Evolutionary conservation across 805 yeast genomes (phyloP), one percentile per base, ranked within the genome.

Genomic region (Sugiyamaella marilandica): DNA sequence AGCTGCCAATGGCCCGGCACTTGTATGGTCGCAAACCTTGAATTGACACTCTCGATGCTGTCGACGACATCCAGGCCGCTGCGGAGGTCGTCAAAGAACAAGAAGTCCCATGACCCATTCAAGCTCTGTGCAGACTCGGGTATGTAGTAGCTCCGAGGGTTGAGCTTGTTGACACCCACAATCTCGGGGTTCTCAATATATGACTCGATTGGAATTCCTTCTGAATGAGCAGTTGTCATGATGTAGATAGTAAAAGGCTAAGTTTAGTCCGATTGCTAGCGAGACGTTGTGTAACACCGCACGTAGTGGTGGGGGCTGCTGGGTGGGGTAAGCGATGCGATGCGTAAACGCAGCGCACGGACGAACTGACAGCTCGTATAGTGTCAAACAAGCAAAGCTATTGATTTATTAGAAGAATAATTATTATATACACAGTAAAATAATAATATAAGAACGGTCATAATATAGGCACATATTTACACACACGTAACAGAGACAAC

Each of bases 1-100:
- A 68, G 52, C 59, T 70, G 73, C 71, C 73, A 69, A 50, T 67
- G 68, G 2, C 72, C 70, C 1, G 74, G 73, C 19, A 70, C 74
- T 2, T 53, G 26, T 11, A 66, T 59, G 8, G 13, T 47, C 26
- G 14, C 49, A 5, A 26, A 44, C 18, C 19, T 24, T 16, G 33
- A 44, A 11, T 8, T 19, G 14, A 34, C 11, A 16, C 26, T n/a
- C 10, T 10, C 18, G 43, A 19, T 33, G 5, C 37, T 11, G 18
- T 31, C 44, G 14, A 24, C 47, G n/a, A 34, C 52, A 2, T 33
- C 41, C 33, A 24, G 43, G 45, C 36, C 24, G 29, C 29, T 16
- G 32, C 47, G 19, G 41, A 59, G 55, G 16, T 56, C 51, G 11
- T 52, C 39, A 21, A 36, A 49, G 45, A 56, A 62, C 37, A 18